phyloP scores from a whole-genome alignment of 768 basidiomycete species.

The Rubroboletus satanas region DNA sequence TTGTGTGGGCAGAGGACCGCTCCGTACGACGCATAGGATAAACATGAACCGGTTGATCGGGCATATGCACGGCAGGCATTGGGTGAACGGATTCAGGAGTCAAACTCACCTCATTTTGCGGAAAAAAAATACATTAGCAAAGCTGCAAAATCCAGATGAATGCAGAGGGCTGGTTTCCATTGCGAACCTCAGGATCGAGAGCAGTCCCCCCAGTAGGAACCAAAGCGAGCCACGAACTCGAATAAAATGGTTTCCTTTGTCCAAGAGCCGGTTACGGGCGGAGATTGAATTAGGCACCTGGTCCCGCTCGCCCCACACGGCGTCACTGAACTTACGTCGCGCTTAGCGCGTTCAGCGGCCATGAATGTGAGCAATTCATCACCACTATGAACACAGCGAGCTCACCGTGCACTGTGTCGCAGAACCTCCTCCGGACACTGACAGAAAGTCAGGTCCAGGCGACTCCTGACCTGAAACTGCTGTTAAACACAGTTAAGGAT shows the following conservation, averaged over 20 bases:
- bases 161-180: background rate
- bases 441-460: conserved; percentile 71
- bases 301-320: conserved; percentile 32
- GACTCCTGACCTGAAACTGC: conserved; percentile 68
- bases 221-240: background rate
- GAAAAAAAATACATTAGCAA: background rate
- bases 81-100: background rate
- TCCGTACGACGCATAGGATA: background rate
- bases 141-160: no score
- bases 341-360: conserved; percentile 26
- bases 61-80: background rate
- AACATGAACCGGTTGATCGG: background rate
- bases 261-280: conserved; percentile 15
- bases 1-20: background rate
- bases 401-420: conserved; percentile 2
- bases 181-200: background rate
- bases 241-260: background rate
- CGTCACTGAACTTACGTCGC: conserved; percentile 26
- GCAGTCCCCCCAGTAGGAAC: background rate
- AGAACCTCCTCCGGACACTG: conserved; percentile 90
- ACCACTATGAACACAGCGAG: background rate
- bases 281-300: conserved; percentile 28
- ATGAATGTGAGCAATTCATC: conserved; percentile 22
- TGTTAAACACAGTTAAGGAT: conserved; percentile 84
- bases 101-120: background rate